Base-by-base conservation (phyloP, 331 rosid genomes). In the Arachis monticola region DNA sequence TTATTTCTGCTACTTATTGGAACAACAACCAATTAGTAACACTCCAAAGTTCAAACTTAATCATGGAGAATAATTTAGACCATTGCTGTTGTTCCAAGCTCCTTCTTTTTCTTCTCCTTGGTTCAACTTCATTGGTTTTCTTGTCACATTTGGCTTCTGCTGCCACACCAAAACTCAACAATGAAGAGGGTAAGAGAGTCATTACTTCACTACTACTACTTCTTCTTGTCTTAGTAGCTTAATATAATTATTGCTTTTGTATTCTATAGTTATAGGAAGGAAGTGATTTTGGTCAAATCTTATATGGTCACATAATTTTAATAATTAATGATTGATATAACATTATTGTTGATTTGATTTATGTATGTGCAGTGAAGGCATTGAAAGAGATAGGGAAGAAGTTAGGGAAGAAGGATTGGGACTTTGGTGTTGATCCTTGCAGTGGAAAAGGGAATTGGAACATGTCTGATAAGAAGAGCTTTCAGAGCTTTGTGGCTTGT, bases 381-480 rank as follows among this genome's bases (percentile, higher is more conserved):
- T 67, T 94, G 89, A 83, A 60, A 13, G 91, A 80, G 80, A 91
- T 94, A 74, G 97, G 86, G 75, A 87, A 66, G 83, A 88, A 88
- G 53, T 6, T 94, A 64, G 96, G 98, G 76, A 91, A 90, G 88
- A 93, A 75, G 56, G 95, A 91, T n/a, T 94, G 98, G 98, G 85
- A 94, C 63, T 94, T 94, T 77, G 83, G 81, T 51, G 74, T 82
- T 44, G 95, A 91, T 56, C 96, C 97, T 6, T 94, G 98, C 78
- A 80, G 87, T 64, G 91, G 84, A 60, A 85, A 84, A 83, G 97
- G 90, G 17, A 88, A 78, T 0, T 91, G 97, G 98, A 85, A 12
- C 2, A 80, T 30, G 0, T 50, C 77, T 60, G 70, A 62, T 12
- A 63, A 80, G 77, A 87, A 83, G 85, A 83, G 88, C 8, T 83